Conservation (phyloP, 495 filamentous ascomycete genomes). For the Tuber microsphaerosporum region DNA sequence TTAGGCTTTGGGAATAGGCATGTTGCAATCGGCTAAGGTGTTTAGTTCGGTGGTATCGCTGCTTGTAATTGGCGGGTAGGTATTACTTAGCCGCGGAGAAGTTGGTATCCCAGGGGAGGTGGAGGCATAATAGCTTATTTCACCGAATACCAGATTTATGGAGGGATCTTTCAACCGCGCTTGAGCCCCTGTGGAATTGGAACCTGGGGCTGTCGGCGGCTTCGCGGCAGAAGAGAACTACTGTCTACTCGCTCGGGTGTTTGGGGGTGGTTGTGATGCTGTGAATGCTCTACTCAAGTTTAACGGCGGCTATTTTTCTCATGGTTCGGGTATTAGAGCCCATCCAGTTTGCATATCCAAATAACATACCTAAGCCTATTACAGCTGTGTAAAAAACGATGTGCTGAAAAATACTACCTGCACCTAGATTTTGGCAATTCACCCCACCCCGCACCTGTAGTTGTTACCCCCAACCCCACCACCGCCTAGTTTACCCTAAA, state of each 20-base stretch:
- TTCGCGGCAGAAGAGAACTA: neutral
- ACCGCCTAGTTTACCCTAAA: neutral
- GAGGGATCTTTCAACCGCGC: neutral
- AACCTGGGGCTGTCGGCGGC: neutral
- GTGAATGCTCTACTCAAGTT: neutral
- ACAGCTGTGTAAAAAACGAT: neutral
- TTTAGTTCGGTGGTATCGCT: too few species aligned
- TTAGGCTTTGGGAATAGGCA: too few species aligned
- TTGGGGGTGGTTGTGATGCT: neutral
- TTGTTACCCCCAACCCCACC: neutral
- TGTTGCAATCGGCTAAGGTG: too few species aligned
- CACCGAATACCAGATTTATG: neutral
- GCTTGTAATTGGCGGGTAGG: too few species aligned
- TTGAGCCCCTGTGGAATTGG: neutral
- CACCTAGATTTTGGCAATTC: neutral
- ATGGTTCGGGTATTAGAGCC: too few species aligned
- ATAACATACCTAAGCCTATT: neutral
- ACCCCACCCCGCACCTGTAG: neutral
- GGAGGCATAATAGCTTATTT: neutral
- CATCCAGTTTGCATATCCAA: too few species aligned
- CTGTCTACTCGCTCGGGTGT: neutral
- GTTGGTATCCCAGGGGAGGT: neutral
- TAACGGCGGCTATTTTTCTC: too few species aligned
- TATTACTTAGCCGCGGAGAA: too few species aligned
- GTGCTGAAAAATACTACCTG: neutral